Conservation (phyloP, 164 flowering plant species). For the Vitis rotundifolia region DNA sequence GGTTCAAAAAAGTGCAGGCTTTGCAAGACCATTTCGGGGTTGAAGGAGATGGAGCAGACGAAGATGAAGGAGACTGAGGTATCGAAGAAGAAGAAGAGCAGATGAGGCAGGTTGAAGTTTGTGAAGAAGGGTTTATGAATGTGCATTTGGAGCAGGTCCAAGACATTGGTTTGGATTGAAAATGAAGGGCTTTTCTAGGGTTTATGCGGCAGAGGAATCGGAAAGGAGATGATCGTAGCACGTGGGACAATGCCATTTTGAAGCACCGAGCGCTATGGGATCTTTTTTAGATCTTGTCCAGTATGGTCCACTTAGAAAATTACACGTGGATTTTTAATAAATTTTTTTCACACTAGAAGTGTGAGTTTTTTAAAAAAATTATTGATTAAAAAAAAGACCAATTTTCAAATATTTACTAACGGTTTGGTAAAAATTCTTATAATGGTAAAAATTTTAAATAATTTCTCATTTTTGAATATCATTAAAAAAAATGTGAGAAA, state of each 20-base stretch:
- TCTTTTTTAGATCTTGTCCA: too few species aligned
- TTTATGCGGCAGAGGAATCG: slow-evolving; percentile 1
- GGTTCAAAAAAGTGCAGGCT: slow-evolving; percentile 73
- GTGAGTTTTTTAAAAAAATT: too few species aligned
- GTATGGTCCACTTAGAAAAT: too few species aligned
- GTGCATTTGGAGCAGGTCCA: slow-evolving; percentile 81
- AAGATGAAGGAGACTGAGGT: slow-evolving; percentile 25
- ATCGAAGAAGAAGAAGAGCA: slow-evolving; percentile 42
- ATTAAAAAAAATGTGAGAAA: too few species aligned
- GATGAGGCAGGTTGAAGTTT: slow-evolving; percentile 50
- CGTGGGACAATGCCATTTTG: neutral
- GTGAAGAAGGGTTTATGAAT: slow-evolving; percentile 59
- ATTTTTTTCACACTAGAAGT: too few species aligned
- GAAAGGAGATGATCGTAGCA: neutral
- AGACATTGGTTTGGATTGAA: slow-evolving; percentile 21
- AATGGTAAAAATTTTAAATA: too few species aligned
- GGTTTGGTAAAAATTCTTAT: too few species aligned
- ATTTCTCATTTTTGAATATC: too few species aligned
- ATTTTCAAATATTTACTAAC: too few species aligned
- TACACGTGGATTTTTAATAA: too few species aligned
- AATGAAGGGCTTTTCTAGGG: slow-evolving; percentile 17
- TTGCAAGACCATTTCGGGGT: slow-evolving; percentile 66
- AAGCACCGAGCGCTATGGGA: neutral
- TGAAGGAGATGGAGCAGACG: slow-evolving; percentile 22
- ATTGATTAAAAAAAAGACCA: too few species aligned